These are phyloP conservation scores for Rhodamnia argentea DNA, from an alignment of 345 rosid genomes.

Conservation along the genomic window DNA sequence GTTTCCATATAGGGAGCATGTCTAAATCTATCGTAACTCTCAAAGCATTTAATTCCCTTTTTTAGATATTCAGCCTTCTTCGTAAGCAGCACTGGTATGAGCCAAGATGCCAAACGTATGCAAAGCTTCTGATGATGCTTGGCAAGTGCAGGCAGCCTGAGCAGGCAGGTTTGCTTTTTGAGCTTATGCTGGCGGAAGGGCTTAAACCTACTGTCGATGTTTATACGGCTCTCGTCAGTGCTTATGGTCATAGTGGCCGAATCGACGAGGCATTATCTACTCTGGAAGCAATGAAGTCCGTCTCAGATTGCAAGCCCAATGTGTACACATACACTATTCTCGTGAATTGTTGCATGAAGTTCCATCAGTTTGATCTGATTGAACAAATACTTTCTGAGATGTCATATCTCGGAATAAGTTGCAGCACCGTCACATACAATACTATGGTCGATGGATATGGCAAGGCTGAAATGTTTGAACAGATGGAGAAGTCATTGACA, in stretches of 20 bases:
- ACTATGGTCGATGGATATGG: constrained; percentile 73
- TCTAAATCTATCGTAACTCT: background rate
- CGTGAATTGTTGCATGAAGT: constrained; percentile 43
- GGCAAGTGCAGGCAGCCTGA: constrained; percentile 63
- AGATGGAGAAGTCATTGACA: constrained; percentile 50
- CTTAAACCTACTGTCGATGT: constrained; percentile 67
- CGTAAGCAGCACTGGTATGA: constrained; percentile 74
- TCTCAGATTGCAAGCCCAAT: constrained; percentile 62
- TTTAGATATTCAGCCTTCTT: constrained; percentile 63
- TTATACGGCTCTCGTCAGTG: constrained; percentile 63
- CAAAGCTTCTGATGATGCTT: constrained; percentile 65
- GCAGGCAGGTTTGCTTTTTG: constrained; percentile 59
- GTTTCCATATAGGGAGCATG: background rate
- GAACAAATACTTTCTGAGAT: constrained; percentile 49
- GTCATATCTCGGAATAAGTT: constrained; percentile 55
- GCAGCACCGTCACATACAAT: constrained; percentile 56
- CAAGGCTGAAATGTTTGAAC: constrained; percentile 56
- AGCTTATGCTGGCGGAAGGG: constrained; percentile 60
- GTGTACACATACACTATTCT: constrained; percentile 64
- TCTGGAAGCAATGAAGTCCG: constrained; percentile 63
- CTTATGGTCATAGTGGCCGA: constrained; percentile 50
- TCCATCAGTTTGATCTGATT: constrained; percentile 40
- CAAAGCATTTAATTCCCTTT: background rate
- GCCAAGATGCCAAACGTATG: constrained; percentile 59
- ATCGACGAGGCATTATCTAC: constrained; percentile 42